Evolutionary conservation across 352 stramenopile genomes (phyloP), one percentile per base, ranked within the genome.

Genomic region (Stramenopiles sp.): DNA sequence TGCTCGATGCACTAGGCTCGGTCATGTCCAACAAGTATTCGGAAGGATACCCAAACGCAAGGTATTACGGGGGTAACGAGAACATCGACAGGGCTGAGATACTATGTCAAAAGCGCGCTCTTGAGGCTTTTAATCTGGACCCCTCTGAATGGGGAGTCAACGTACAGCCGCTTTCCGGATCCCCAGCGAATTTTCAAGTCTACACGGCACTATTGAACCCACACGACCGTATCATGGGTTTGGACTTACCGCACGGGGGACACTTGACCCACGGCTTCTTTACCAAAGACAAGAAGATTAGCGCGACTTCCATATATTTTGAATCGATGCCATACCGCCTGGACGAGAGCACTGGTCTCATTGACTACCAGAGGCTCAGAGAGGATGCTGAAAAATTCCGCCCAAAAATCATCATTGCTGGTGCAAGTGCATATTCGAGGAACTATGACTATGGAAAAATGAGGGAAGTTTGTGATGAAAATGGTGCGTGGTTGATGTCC

Each of bases 11-110:
- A 86, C 90, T 99, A 71, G 96, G 96, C 83, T 98, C 93, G 82
- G 95, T 91, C 82, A 88, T 99, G 22, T 99, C 96, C 82, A 99
- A 99, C 91, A 99, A 99, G 90, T 99, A 99, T 87, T 90, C 95
- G 29, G 96, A 99, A 86, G 96, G 96, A n/a, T 88, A 94, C 89
- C 96, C 96, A 4, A 94, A 93, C 32, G 90, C 89, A 80, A 87
- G 94, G 67, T 99, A 99, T 89, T 99, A 99, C 87, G 96, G 96
- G 80, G 95, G 95, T 39, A 98, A 98, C 86, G 92, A 98, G 87
- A 90, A 97, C 75, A 97, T 99, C 81, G 96, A 99, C 88, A 91
- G 98, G 87, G 94, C 97, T 30, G 97, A 99, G 87, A 91, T 89
- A 44, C 83, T 99, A 33, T 99, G 95, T 87, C 92, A 97, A 87